These are phyloP conservation scores for Fomitopsis betulina DNA, from an alignment of 1,284 basidiomycete species.

Conservation along the genomic window DNA sequence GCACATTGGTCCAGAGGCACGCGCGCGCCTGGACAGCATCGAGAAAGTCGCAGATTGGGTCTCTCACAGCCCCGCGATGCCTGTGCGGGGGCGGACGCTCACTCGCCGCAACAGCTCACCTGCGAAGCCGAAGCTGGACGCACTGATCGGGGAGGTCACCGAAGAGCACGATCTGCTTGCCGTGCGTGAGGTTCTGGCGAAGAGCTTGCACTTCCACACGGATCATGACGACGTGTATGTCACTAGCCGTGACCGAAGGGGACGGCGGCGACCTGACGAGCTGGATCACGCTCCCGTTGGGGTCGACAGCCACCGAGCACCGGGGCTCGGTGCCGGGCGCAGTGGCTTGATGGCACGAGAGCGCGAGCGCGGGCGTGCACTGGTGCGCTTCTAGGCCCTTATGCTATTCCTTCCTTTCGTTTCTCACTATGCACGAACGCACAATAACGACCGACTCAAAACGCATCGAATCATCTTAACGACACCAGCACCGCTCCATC, in stretches of 20 bases:
- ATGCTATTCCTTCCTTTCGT: not conserved
- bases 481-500: not conserved
- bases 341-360: conserved; percentile 25
- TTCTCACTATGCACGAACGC: not conserved
- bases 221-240: conserved; percentile 13
- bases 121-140: conserved; percentile 17
- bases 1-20: conserved; percentile 16
- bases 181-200: conserved; percentile 10
- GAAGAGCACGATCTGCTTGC: conserved; percentile 16
- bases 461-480: conserved; percentile 4
- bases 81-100: conserved; percentile 12
- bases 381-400: not conserved
- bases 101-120: conserved; percentile 26
- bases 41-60: conserved; percentile 31
- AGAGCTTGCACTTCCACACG: conserved; percentile 8
- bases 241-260: conserved; percentile 12
- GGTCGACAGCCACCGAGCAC: conserved; percentile 12
- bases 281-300: conserved; percentile 17
- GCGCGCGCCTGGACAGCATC: conserved; percentile 28
- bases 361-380: conserved; percentile 14
- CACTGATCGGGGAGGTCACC: conserved; percentile 8
- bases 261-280: conserved; percentile 22
- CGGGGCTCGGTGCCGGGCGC: conserved; percentile 25
- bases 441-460: conserved; percentile 11
- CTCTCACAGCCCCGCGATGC: conserved; percentile 26